Conservation (phyloP, 78 protist species). For the Dictyostelium citrinum region DNA sequence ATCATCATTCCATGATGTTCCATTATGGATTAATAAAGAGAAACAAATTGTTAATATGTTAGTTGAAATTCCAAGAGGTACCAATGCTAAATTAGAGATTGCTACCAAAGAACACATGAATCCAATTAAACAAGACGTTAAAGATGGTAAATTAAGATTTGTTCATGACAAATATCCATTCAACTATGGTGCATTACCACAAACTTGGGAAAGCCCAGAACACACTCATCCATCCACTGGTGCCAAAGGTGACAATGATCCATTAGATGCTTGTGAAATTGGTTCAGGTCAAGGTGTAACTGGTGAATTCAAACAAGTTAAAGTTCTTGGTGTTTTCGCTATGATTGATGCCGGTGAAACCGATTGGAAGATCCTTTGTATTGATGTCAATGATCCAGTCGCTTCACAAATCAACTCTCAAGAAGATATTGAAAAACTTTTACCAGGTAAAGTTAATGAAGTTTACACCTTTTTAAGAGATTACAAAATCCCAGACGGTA, state of each 20-base stretch:
- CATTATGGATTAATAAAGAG: constrained; percentile 57
- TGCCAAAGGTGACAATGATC: constrained; percentile 94
- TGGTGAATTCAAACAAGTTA: constrained; percentile 91
- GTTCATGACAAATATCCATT: constrained; percentile 91
- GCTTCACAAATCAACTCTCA: constrained; percentile 83
- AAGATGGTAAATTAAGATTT: constrained; percentile 87
- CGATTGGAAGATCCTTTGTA: constrained; percentile 93
- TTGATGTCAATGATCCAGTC: constrained; percentile 89
- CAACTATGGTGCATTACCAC: constrained; percentile 96
- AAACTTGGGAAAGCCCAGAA: constrained; percentile 92
- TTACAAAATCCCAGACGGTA: constrained; percentile 97
- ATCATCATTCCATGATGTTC: constrained; percentile 92
- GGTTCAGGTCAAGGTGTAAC: constrained; percentile 42
- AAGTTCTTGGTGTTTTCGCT: constrained; percentile 90
- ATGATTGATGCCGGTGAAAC: constrained; percentile 96
- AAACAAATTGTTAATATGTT: constrained; percentile 78
- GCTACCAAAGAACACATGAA: constrained; percentile 75
- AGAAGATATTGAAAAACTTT: constrained; percentile 81
- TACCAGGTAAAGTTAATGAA: constrained; percentile 84
- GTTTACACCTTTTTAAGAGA: constrained; percentile 89
- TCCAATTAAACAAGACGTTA: constrained; percentile 93
- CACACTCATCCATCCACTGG: constrained; percentile 57
- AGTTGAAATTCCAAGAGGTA: constrained; percentile 90
- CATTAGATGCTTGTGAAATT: constrained; percentile 92
- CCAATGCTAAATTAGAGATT: constrained; percentile 93